Conservation (phyloP, 2,329 filamentous ascomycete genomes). For the Trichophaea hybrida region DNA sequence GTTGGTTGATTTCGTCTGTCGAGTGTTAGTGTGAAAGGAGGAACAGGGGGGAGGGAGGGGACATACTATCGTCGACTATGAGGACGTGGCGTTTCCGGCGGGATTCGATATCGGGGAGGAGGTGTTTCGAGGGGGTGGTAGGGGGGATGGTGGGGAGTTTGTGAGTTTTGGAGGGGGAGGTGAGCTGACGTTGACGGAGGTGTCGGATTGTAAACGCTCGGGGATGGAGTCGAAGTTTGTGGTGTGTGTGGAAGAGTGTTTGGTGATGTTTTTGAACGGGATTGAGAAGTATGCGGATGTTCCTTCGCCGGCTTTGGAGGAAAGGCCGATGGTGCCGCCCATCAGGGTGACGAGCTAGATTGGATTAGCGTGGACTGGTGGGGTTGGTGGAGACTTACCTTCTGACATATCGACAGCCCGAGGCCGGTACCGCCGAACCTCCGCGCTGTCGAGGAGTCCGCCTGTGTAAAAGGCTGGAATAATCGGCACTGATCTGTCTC, state of each 20-base stretch:
- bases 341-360: constrained; percentile 54
- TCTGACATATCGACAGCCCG: constrained; percentile 68
- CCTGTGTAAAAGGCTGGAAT: constrained; percentile 71
- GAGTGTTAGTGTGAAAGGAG: not conserved
- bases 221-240: constrained; percentile 51
- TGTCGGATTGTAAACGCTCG: constrained; percentile 49
- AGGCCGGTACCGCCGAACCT: constrained; percentile 63
- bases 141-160: not conserved
- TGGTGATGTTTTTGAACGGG: constrained; percentile 54
- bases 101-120: constrained; percentile 39
- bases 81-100: constrained; percentile 53
- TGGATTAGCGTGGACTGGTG: not conserved
- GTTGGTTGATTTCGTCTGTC: constrained; percentile 47
- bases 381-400: constrained; percentile 31
- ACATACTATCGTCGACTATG: constrained; percentile 67
- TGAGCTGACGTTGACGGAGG: constrained; percentile 36
- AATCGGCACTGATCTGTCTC: constrained; percentile 58
- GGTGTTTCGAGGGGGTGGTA: constrained; percentile 33
- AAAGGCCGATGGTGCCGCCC: constrained; percentile 56
- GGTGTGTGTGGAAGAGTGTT: constrained; percentile 33
- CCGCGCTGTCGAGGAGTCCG: constrained; percentile 63
- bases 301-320: constrained; percentile 48
- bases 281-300: constrained; percentile 66
- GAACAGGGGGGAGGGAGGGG: not conserved
- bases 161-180: not conserved